These are phyloP conservation scores for Globisporangium alternatum DNA, from an alignment of 352 stramenopile species.

Conservation along the genomic window DNA sequence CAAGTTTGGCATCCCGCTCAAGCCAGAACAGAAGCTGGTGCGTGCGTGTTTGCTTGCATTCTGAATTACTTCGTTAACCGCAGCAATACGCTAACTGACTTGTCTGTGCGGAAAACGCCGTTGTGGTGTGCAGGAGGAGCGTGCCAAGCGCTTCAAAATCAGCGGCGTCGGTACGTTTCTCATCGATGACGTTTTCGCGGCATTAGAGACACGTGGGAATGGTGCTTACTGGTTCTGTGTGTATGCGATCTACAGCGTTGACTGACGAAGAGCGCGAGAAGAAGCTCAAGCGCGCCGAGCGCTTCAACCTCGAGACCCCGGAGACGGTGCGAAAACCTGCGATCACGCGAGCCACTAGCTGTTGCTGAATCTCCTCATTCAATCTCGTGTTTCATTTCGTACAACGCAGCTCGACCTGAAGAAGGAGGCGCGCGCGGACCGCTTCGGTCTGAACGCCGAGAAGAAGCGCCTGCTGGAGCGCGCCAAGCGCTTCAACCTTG, in stretches of 20 bases:
- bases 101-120: background rate
- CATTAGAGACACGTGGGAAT: background rate
- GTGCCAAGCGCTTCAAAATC: constrained; percentile 80
- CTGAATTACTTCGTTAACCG: background rate
- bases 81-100: background rate
- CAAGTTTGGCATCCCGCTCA: constrained; percentile 77
- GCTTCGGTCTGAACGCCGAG: constrained; percentile 82
- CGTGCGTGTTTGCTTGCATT: background rate
- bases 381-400: background rate
- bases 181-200: no score
- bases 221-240: background rate
- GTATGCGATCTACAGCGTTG: constrained; percentile 5
- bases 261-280: constrained; percentile 53
- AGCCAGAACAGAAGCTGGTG: constrained; percentile 78
- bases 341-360: background rate
- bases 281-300: constrained; percentile 72
- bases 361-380: no score
- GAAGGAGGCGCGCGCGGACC: constrained; percentile 71
- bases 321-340: constrained; percentile 46
- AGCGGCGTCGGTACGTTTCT: constrained; percentile 28
- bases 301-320: constrained; percentile 76
- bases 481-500: constrained; percentile 80
- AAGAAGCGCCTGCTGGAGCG: constrained; percentile 78
- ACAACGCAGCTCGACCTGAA: constrained; percentile 68
- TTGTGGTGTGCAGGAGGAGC: constrained; percentile 38